These are phyloP conservation scores for Ophiostoma australiae DNA, from an alignment of 2,329 filamentous ascomycete species.

Conservation along the genomic window DNA sequence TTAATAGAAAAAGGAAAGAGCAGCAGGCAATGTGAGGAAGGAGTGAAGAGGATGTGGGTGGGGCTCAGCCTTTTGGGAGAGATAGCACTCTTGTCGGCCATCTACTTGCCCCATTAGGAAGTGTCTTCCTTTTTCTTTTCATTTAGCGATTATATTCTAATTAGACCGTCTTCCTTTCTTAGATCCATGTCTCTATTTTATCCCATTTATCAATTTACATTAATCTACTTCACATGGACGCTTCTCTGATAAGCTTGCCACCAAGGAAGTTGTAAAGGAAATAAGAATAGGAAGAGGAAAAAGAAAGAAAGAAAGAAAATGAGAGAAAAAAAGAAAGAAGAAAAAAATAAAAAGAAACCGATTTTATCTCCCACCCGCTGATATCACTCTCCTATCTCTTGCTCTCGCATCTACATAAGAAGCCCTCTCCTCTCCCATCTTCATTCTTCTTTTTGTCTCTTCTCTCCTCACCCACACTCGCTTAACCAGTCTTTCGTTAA, in stretches of 20 bases:
- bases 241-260: conserved; percentile 13
- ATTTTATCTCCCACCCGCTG: conserved; percentile 4
- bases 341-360: neutral
- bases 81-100: conserved; percentile 6
- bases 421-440: conserved; percentile 7
- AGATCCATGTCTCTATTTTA: neutral
- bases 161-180: neutral
- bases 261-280: conserved; percentile 12
- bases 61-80: conserved; percentile 7
- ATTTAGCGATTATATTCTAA: neutral
- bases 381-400: neutral
- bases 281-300: neutral
- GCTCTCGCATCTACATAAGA: conserved; percentile 10
- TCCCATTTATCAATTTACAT: neutral
- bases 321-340: neutral
- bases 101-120: neutral
- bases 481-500: conserved; percentile 24
- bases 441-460: neutral
- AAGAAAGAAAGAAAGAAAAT: neutral
- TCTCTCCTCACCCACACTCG: conserved; percentile 20
- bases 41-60: conserved; percentile 8
- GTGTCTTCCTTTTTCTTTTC: neutral
- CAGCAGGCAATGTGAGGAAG: neutral
- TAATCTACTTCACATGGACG: neutral
- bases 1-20: conserved; percentile 8